Percentiles rank a stretch among this genome's conserved stretches.
These are phyloP conservation scores for Metarhizium rileyi DNA, from an alignment of 2,329 filamentous ascomycete species.

Conservation along the genomic window DNA sequence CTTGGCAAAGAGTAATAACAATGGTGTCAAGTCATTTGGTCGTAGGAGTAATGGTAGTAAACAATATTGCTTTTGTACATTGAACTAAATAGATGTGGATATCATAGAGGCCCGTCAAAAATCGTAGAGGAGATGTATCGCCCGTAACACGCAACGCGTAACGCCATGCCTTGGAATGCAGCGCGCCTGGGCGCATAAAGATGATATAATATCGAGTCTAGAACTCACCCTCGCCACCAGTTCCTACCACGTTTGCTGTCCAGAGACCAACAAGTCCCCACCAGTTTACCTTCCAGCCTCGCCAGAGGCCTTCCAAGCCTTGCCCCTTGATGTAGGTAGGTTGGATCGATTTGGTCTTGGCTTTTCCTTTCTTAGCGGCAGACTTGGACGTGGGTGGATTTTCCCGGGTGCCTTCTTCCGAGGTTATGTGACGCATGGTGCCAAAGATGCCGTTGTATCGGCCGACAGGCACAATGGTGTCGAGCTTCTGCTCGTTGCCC, in stretches of 20 bases:
- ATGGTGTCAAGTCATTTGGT: neutral
- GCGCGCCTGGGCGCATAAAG: neutral
- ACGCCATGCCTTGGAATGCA: slow-evolving; percentile 5
- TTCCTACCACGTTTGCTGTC: slow-evolving; percentile 56
- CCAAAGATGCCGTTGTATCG: slow-evolving; percentile 80
- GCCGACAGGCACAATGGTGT: slow-evolving; percentile 72
- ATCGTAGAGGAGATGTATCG: slow-evolving; percentile 6
- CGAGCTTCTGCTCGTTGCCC: slow-evolving; percentile 33
- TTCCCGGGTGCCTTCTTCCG: slow-evolving; percentile 65
- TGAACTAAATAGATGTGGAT: slow-evolving; percentile 23
- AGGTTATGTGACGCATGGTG: slow-evolving; percentile 79
- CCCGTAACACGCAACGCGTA: neutral
- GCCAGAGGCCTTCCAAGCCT: slow-evolving; percentile 57
- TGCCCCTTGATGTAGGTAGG: slow-evolving; percentile 48
- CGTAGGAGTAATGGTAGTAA: neutral
- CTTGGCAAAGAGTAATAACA: neutral
- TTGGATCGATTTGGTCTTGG: slow-evolving; percentile 19
- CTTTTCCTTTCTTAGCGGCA: slow-evolving; percentile 22
- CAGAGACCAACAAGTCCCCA: slow-evolving; percentile 69
- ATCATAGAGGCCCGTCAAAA: slow-evolving; percentile 16
- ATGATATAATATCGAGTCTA: slow-evolving; percentile 20
- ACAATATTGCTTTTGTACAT: neutral
- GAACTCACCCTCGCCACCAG: slow-evolving; percentile 52
- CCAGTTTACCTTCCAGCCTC: slow-evolving; percentile 69
- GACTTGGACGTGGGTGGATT: slow-evolving; percentile 23